phyloP scores from a whole-genome alignment of 192 early-diverging fungal genomes.

The Coemansia erecta region DNA sequence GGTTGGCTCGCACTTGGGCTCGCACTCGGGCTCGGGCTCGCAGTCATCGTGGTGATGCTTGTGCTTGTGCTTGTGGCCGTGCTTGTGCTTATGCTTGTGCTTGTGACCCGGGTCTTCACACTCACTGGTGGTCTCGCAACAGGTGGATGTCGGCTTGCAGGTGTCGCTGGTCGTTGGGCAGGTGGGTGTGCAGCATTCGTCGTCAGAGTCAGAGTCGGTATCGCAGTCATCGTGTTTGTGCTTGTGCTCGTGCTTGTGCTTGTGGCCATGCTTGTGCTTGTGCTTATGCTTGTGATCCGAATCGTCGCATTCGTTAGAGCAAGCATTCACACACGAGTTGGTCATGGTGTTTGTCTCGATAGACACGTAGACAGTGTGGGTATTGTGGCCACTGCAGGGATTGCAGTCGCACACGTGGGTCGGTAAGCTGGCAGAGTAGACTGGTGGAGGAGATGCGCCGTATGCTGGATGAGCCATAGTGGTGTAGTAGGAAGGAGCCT shows the following conservation, averaged over 20 bases:
- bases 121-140: conserved; percentile 8
- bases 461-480: conserved; percentile 2
- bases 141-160: conserved; percentile 4
- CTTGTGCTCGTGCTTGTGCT: conserved; percentile 27
- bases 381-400: background rate
- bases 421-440: background rate
- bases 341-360: conserved; percentile 34
- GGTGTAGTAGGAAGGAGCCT: background rate
- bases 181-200: conserved; percentile 7
- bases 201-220: conserved; percentile 5
- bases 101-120: conserved; percentile 11
- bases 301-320: conserved; percentile 12
- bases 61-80: conserved; percentile 18
- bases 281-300: conserved; percentile 12
- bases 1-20: background rate
- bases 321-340: conserved; percentile 8
- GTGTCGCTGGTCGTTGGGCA: conserved; percentile 8
- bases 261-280: conserved; percentile 16
- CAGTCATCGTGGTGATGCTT: conserved; percentile 7
- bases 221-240: conserved; percentile 9
- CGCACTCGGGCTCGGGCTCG: conserved; percentile 2
- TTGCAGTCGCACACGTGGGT: background rate
- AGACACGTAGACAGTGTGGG: conserved; percentile 43
- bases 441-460: conserved; percentile 1
- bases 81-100: conserved; percentile 31